These are phyloP conservation scores for Conticribra weissflogii DNA, from an alignment of 108 stramenopile species.

Conservation along the genomic window DNA sequence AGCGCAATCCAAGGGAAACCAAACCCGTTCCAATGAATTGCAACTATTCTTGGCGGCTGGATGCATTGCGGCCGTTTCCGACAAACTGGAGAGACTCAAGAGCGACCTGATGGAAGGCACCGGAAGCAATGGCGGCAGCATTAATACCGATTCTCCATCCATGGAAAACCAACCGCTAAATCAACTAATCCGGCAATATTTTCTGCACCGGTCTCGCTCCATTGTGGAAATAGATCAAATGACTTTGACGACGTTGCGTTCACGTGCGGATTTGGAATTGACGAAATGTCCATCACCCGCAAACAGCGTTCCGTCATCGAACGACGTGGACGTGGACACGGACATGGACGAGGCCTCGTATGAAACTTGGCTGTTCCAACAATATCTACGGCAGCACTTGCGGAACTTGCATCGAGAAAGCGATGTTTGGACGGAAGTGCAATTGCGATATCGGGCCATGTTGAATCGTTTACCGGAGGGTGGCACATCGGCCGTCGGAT, in stretches of 20 bases:
- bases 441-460: constrained; percentile 12
- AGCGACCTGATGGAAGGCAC: too few relatives aligned
- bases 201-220: constrained; percentile 5
- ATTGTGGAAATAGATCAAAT: constrained; percentile 1
- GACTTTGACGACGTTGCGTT: neutral
- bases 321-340: neutral
- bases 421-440: constrained; percentile 26
- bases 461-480: constrained; percentile 40
- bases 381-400: constrained; percentile 26
- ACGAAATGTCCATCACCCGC: neutral
- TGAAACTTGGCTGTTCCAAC: constrained; percentile 2
- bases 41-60: constrained; percentile 44
- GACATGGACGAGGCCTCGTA: too few relatives aligned
- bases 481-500: neutral
- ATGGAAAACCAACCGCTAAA: constrained; percentile 9
- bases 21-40: constrained; percentile 58
- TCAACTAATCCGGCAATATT: constrained; percentile 17
- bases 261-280: constrained; percentile 1
- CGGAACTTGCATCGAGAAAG: constrained; percentile 17
- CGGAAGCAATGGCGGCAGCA: too few relatives aligned
- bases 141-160: too few relatives aligned
- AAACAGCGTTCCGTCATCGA: neutral
- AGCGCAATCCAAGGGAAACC: constrained; percentile 60
- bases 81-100: constrained; percentile 11
- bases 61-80: constrained; percentile 33